These are phyloP conservation scores for Tolypocladium guangdongense DNA, from an alignment of 2,329 filamentous ascomycete genomes.

Conservation along the genomic window DNA sequence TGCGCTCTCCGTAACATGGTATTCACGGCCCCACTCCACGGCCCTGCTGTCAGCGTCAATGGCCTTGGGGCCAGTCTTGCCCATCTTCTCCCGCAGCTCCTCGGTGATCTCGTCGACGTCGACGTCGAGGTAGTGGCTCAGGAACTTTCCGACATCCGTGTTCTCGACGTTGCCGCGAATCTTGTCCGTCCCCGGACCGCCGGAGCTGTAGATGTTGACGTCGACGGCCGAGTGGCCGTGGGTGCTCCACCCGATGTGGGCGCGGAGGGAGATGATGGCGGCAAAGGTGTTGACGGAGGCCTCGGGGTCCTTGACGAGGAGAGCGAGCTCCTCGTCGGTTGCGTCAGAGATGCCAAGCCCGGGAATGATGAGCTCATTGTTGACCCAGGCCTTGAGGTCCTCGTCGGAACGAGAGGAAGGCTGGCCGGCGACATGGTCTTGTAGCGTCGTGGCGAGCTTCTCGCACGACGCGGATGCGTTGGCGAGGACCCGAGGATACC, in stretches of 20 bases:
- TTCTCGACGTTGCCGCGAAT: slow-evolving; percentile 89
- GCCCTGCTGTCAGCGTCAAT: not conserved
- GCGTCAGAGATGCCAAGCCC: slow-evolving; percentile 71
- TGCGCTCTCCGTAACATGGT: not conserved
- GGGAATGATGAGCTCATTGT: slow-evolving; percentile 51
- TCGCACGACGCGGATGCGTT: slow-evolving; percentile 68
- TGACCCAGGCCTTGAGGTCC: slow-evolving; percentile 53
- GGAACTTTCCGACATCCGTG: slow-evolving; percentile 77
- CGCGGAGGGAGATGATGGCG: slow-evolving; percentile 76
- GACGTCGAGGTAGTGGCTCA: slow-evolving; percentile 67
- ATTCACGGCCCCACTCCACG: not conserved
- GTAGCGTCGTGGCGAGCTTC: slow-evolving; percentile 53
- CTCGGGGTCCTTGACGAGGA: slow-evolving; percentile 48
- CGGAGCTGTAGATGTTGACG: slow-evolving; percentile 88
- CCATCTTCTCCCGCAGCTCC: slow-evolving; percentile 52
- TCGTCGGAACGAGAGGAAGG: slow-evolving; percentile 19
- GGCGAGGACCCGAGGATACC: slow-evolving; percentile 74
- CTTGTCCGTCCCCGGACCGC: slow-evolving; percentile 49
- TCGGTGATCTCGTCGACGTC: slow-evolving; percentile 69
- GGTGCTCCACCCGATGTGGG: slow-evolving; percentile 87
- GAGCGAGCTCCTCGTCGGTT: slow-evolving; percentile 57
- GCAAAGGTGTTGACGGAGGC: slow-evolving; percentile 53
- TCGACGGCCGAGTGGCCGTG: slow-evolving; percentile 91
- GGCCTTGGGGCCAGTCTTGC: slow-evolving; percentile 5
- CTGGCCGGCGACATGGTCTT: slow-evolving; percentile 39